Evolutionary conservation across 306 rosid species (phyloP).

Genomic region (Biancaea sappan): DNA sequence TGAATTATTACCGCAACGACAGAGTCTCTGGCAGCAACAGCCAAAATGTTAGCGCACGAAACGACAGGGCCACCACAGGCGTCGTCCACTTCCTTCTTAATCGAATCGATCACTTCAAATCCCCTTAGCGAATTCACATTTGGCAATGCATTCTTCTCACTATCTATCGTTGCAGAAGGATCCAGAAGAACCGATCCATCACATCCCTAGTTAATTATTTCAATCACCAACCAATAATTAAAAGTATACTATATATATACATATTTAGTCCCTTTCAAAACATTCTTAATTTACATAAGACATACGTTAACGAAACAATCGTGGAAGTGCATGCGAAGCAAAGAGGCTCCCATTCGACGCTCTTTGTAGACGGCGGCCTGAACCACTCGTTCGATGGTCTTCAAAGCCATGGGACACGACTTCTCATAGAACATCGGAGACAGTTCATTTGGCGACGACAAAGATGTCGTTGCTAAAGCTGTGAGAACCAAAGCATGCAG

Average conservation of each 20-base stretch:
- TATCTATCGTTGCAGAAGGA: constrained; percentile 37
- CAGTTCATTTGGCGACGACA: no score
- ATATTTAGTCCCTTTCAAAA: no score
- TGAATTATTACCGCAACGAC: constrained; percentile 43
- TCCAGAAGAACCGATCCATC: constrained; percentile 54
- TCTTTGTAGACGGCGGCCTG: constrained; percentile 36
- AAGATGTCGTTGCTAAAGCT: constrained; percentile 28
- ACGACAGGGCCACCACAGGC: constrained; percentile 46
- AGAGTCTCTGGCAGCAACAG: constrained; percentile 49
- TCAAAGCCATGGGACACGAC: constrained; percentile 43
- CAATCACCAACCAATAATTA: not conserved
- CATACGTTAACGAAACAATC: constrained; percentile 54
- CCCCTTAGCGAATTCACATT: constrained; percentile 32
- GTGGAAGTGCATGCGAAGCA: constrained; percentile 54
- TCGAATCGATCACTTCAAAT: constrained; percentile 51
- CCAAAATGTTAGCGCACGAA: constrained; percentile 55
- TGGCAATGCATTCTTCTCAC: constrained; percentile 39
- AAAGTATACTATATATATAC: no score
- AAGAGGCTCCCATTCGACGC: constrained; percentile 48
- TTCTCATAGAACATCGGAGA: constrained; percentile 39
- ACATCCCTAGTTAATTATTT: constrained; percentile 54
- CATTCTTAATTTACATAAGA: no score
- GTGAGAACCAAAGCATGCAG: constrained; percentile 17
- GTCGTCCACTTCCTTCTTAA: constrained; percentile 39
- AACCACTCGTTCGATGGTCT: constrained; percentile 34